Evolutionary conservation across 176 grass and related monocot genomes (phyloP), one percentile per base, ranked within the genome.

Genomic region (Neostapfia colusana): DNA sequence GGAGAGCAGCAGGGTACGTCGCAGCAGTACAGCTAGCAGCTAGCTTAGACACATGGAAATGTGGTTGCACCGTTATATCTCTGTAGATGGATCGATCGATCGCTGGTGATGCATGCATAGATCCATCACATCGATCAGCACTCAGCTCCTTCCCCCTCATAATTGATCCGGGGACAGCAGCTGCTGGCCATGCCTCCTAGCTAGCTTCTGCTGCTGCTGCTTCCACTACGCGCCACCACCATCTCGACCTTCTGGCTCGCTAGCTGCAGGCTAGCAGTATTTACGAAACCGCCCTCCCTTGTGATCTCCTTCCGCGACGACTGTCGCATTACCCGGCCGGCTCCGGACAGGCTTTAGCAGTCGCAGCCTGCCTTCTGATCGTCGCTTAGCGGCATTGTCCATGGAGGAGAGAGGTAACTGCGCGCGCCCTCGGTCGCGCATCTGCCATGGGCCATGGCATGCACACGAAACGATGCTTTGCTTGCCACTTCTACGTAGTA

Each of bases 21-120:
- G 69, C 26, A 62, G 53, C 70, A 61, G 69, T 41, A 64, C 51
- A 28, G 37, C 42, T 38, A 15, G 27, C 20, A 49, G 18, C n/a
- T 28, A 11, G 10, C 5, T 6, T 58, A 50, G 73, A 78, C 74
- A 73, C 3, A 36, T 58, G 24, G 43, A 78, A 59, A 88, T n/a
- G n/a, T 69, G 69, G 75, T 63, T 73, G 80, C 86, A 88, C 80
- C 86, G 86, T 88, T 88, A 69, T 73, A 45, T 74, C 80, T 44
- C 74, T 79, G 85, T 83, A 83, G 85, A 69, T 39, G n/a, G n/a
- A n/a, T n/a, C 10, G 18, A 21, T 55, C 54, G 54, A 24, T 57
- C 8, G n/a, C 20, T 23, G 37, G 51, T n/a, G 64, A n/a, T 23
- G 18, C 53, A 10, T 57, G 57, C 65, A 76, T 69, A 27, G 78